Evolutionary conservation across 75 land plant genomes (phyloP), one percentile per base, ranked within the genome.

Genomic region (Selaginella moellendorffii): DNA sequence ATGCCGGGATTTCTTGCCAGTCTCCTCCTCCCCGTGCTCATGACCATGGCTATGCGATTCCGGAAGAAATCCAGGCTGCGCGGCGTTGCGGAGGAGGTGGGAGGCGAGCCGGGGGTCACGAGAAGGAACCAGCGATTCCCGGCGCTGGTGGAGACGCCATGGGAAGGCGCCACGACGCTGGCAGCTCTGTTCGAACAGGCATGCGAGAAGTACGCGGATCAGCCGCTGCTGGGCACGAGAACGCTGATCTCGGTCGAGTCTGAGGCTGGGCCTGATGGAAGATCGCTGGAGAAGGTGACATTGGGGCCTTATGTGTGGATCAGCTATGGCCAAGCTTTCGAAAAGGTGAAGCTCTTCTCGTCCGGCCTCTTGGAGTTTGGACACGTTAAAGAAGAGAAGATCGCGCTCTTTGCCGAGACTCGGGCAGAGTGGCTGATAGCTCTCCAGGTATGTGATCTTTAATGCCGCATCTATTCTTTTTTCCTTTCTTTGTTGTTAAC

Each of bases 401-500:
- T 56, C 5, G 59, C 59, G 5, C 59, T 56, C 25, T 56, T 56
- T 56, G 59, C 59, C n/a, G 59, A 56, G 19, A 56, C 59, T 56
- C 59, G 59, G 2, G 59, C 59, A 8, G 59, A 56, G 59, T 56
- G 59, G 59, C n/a, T 56, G 23, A 56, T 56, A 9, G 59, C 59
- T 8, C 59, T 56, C 9, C 59, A 56, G 59, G 59, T 56, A 24
- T 5, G 5, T 14, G 5, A 5, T 56, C 59, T 56, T 19, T 56
- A n/a, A n/a, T n/a, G n/a, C n/a, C n/a, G n/a, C n/a, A n/a, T n/a
- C n/a, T 46, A 10, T 46, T 18, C 18, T 18, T 46, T 46, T n/a
- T n/a, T n/a, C n/a, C n/a, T n/a, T n/a, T n/a, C n/a, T n/a, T n/a
- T n/a, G n/a, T n/a, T n/a, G n/a, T n/a, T n/a, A n/a, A n/a, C n/a